Evolutionary conservation across 179 eudicot genomes (phyloP).

Genomic region (Amaranthus tricolor): DNA sequence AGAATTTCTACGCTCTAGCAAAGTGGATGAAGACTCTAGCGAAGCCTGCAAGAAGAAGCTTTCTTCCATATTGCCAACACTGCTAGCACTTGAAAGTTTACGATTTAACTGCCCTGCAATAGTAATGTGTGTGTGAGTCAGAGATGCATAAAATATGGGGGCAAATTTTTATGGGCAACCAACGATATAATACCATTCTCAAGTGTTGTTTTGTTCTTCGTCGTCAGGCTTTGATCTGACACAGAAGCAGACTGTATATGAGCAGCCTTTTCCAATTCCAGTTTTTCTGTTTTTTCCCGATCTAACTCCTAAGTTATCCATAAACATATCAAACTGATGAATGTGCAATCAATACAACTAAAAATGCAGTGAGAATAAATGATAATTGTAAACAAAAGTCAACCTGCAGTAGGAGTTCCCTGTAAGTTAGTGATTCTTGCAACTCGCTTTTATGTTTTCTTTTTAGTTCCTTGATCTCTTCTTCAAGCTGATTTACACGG

Average conservation of each 20-base stretch:
- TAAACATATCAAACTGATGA: not conserved
- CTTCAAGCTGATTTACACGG: constrained; percentile 76
- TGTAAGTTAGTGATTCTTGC: constrained; percentile 67
- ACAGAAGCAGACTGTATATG: constrained; percentile 49
- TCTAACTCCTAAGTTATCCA: constrained; percentile 61
- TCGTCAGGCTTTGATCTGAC: constrained; percentile 52
- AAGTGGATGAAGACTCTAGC: constrained; percentile 66
- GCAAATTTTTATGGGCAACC: not conserved
- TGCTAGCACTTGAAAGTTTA: constrained; percentile 83
- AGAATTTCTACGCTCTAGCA: constrained; percentile 64
- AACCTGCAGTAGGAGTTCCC: constrained; percentile 91
- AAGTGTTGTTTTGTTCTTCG: constrained; percentile 52
- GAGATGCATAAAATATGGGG: constrained; percentile 3
- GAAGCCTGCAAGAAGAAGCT: constrained; percentile 93
- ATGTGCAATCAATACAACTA: not conserved
- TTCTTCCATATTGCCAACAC: constrained; percentile 81
- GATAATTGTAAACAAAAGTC: constrained; percentile 10
- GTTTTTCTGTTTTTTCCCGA: constrained; percentile 72
- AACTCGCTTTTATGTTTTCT: constrained; percentile 86
- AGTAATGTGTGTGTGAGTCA: constrained; percentile 1
- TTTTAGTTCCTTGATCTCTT: constrained; percentile 75
- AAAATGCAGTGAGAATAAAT: constrained; percentile 10
- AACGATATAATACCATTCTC: constrained; percentile 62
- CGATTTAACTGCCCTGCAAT: constrained; percentile 67
- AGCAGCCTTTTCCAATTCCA: constrained; percentile 75